Evolutionary conservation across 2,329 filamentous ascomycete species (phyloP).

Genomic region (Monosporascus cannonballus): DNA sequence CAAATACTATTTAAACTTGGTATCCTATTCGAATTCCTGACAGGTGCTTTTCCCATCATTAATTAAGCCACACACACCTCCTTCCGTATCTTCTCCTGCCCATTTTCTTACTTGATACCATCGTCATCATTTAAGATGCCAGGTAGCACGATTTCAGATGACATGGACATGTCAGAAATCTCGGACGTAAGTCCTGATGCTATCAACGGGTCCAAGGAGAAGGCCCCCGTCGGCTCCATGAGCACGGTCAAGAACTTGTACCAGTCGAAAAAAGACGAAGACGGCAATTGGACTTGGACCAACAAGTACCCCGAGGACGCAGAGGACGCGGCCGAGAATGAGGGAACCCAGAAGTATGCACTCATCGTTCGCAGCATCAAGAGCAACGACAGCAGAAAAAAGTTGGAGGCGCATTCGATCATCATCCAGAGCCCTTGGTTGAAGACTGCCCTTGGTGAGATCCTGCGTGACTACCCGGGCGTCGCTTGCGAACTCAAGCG

Average conservation of each 20-base stretch:
- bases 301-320: constrained; percentile 49
- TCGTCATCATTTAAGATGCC: too few species aligned
- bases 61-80: too few species aligned
- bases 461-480: constrained; percentile 54
- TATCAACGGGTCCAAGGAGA: too few species aligned
- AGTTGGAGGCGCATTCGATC: constrained; percentile 55
- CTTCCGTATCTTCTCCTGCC: too few species aligned
- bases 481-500: constrained; percentile 53
- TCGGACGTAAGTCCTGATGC: too few species aligned
- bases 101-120: too few species aligned
- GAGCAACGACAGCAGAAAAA: constrained; percentile 52
- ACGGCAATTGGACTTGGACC: constrained; percentile 48
- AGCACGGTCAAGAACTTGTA: constrained; percentile 37
- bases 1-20: too few species aligned
- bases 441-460: constrained; percentile 47
- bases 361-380: constrained; percentile 53
- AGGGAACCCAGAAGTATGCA: constrained; percentile 55
- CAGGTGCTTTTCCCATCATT: too few species aligned
- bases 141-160: too few species aligned
- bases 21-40: too few species aligned
- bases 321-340: constrained; percentile 52
- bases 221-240: constrained; percentile 26
- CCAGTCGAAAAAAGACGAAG: constrained; percentile 36
- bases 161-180: too few species aligned
- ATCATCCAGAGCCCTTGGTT: constrained; percentile 58